phyloP scores from a whole-genome alignment of 148 eudicot genomes.

The Silene latifolia region DNA sequence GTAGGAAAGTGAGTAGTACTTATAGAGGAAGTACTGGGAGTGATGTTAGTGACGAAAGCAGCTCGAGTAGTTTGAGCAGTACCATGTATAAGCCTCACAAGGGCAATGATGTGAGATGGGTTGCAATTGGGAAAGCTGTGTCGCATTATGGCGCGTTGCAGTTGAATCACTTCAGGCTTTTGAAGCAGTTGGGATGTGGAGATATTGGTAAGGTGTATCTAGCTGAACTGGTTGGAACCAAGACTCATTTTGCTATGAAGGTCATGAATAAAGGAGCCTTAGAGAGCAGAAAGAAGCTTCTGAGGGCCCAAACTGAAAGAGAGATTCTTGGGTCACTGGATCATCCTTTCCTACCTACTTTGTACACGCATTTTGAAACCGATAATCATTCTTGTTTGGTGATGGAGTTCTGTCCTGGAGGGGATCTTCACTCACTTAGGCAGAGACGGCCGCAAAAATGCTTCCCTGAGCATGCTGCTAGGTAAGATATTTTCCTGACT shows the following conservation, averaged over 20 bases:
- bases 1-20: slow-evolving; percentile 31
- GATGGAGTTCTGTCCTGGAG: slow-evolving; percentile 87
- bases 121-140: background rate
- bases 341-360: slow-evolving; percentile 79
- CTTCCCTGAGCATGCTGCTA: slow-evolving; percentile 69
- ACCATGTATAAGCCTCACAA: slow-evolving; percentile 61
- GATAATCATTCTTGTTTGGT: slow-evolving; percentile 74
- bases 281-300: slow-evolving; percentile 66
- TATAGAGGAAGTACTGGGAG: slow-evolving; percentile 57
- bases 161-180: slow-evolving; percentile 60
- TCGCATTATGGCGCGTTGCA: slow-evolving; percentile 52
- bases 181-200: slow-evolving; percentile 84
- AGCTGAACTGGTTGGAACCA: slow-evolving; percentile 71
- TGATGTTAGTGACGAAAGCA: slow-evolving; percentile 65
- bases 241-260: slow-evolving; percentile 73
- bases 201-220: slow-evolving; percentile 89
- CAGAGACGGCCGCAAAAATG: slow-evolving; percentile 73
- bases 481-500: slow-evolving; percentile 34
- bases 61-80: slow-evolving; percentile 53
- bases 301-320: slow-evolving; percentile 79
- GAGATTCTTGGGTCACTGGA: slow-evolving; percentile 71
- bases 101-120: slow-evolving; percentile 61
- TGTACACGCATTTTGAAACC: slow-evolving; percentile 77
- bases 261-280: slow-evolving; percentile 86
- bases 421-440: slow-evolving; percentile 78